Conservation (phyloP, 225 moss, liverwort and hornwort genomes). For the Rhytidiadelphus loreus region DNA sequence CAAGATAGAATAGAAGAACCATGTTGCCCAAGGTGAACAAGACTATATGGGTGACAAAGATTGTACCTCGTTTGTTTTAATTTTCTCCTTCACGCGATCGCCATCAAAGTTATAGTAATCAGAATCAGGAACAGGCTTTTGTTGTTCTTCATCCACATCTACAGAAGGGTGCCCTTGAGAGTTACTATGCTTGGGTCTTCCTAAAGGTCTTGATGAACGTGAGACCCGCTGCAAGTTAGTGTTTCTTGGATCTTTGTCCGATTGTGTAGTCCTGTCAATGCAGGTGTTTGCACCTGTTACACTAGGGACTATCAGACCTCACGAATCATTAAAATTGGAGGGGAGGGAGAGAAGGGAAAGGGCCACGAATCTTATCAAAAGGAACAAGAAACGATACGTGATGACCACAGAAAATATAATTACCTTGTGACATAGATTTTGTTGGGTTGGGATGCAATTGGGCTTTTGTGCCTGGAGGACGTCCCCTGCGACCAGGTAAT, state of each 20-base stretch:
- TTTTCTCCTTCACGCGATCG: conserved; percentile 23
- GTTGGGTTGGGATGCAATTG: not conserved
- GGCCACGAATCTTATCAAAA: not conserved
- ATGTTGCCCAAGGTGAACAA: not conserved
- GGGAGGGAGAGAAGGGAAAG: too few species aligned
- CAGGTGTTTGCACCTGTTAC: not conserved
- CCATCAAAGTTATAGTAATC: conserved; percentile 40
- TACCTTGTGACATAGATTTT: conserved; percentile 23
- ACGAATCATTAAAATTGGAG: not conserved
- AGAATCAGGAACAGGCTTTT: conserved; percentile 33
- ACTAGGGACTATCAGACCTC: not conserved
- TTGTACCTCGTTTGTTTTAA: conserved; percentile 28
- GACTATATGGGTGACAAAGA: not conserved
- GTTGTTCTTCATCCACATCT: conserved; percentile 9
- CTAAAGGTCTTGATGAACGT: conserved; percentile 13
- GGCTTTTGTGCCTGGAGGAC: conserved; percentile 15
- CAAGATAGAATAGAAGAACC: not conserved
- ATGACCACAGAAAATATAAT: not conserved
- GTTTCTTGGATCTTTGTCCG: not conserved
- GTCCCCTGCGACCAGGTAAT: conserved; percentile 30
- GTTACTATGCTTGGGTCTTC: conserved; percentile 13
- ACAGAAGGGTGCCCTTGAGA: not conserved
- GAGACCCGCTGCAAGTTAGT: not conserved
- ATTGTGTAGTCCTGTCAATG: not conserved
- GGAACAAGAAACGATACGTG: not conserved